phyloP scores from a whole-genome alignment of 2,329 filamentous ascomycete species.

The Leptographium lundbergii region DNA sequence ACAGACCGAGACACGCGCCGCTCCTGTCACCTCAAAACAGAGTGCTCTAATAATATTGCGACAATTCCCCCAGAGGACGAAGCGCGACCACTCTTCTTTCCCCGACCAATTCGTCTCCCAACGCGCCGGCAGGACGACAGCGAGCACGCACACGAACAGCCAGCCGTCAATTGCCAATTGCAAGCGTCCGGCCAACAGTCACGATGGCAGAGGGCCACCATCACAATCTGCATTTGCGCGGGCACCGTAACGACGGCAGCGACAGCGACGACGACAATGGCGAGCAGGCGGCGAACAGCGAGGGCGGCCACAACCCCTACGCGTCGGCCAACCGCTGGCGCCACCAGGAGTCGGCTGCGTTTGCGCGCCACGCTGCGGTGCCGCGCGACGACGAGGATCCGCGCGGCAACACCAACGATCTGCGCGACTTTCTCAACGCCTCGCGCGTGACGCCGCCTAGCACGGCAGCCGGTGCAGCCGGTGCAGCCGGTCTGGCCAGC shows the following conservation, averaged over 20 bases:
- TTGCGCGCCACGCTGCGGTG: conserved; percentile 32
- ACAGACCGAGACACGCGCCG: neutral
- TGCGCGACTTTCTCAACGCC: conserved; percentile 44
- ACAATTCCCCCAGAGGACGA: too few relatives aligned
- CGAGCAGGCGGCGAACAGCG: neutral
- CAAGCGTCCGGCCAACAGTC: neutral
- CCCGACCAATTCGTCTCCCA: neutral
- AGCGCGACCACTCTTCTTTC: too few relatives aligned
- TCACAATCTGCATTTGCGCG: neutral
- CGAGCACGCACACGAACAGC: neutral
- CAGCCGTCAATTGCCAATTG: too few relatives aligned
- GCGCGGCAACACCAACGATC: conserved; percentile 32
- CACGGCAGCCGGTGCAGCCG: conserved; percentile 12
- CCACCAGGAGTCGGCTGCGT: conserved; percentile 49
- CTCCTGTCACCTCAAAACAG: neutral
- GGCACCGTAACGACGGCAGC: neutral
- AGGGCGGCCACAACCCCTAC: conserved; percentile 35
- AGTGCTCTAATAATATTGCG: too few relatives aligned
- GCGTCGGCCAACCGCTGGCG: conserved; percentile 47
- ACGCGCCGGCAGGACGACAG: neutral
- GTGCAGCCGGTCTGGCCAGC: neutral
- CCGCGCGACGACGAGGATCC: conserved; percentile 26
- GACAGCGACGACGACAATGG: neutral
- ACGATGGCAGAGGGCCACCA: conserved; percentile 8
- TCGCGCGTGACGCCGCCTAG: conserved; percentile 34